Evolutionary conservation across 768 basidiomycete species (phyloP), one percentile per base, ranked within the genome.

Genomic region (Termitomyces sp.): DNA sequence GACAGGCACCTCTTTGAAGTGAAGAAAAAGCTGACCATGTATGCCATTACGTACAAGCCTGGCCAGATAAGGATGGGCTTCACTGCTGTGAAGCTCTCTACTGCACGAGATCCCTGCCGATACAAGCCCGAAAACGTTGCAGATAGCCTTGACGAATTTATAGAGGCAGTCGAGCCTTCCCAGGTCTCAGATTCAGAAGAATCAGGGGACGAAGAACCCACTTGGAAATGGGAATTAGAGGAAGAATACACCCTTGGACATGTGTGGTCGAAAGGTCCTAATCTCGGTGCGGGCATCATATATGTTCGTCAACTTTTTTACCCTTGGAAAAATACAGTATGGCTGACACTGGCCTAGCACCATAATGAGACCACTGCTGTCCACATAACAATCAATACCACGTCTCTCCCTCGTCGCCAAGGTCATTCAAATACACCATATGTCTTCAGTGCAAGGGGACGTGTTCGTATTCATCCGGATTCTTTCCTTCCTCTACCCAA

Each of bases 141-240:
- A 36, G 70, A 67, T 4, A 68, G 67, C 13, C 63, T 68, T 33
- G 64, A 70, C 23, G 67, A 63, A 35, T 59, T 62, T 7, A 59
- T 63, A 50, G 35, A 25, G 6, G 23, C 12, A 18, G 11, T n/a
- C n/a, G 47, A n/a, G 23, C 23, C 47, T 5, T 76, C 78, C 53
- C 69, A 70, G 36, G 60, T 54, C n/a, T 60, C 62, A 20, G 53
- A 57, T 16, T 59, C 53, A 5, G 66, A 64, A 16, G 65, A 65
- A 15, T 63, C 63, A 25, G 70, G 68, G 11, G 70, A 70, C 1
- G 73, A 71, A 35, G 72, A 76, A 0, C 76, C 76, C 5, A 76
- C 73, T 9, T 88, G 86, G 81, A 76, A 73, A 39, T 89, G 87
- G 88, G 79, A 83, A 48, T 79, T 82, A 2, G 88, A 89, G 63